Conservation (phyloP, 441 rosid species). For the Euphorbia schlechtendalii region DNA sequence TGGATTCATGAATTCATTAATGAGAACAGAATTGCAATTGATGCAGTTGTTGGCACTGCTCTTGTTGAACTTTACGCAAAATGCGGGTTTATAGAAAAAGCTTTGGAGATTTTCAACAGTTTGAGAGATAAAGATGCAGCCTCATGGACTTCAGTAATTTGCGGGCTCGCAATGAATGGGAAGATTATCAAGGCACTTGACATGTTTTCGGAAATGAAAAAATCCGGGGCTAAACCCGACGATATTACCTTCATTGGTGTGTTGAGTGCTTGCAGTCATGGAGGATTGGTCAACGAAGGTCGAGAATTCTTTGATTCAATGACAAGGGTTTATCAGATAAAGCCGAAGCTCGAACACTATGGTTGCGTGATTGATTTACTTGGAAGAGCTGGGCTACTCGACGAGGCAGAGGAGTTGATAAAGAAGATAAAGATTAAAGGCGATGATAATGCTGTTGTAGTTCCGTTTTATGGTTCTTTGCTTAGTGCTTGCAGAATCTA, state of each 20-base stretch:
- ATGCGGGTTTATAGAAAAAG: slow-evolving; percentile 48
- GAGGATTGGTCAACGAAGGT: slow-evolving; percentile 51
- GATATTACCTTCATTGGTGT: slow-evolving; percentile 57
- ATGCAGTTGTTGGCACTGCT: slow-evolving; percentile 48
- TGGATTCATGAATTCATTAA: slow-evolving; percentile 60
- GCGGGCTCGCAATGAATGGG: slow-evolving; percentile 54
- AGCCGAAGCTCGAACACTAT: slow-evolving; percentile 54
- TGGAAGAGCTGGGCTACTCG: slow-evolving; percentile 53
- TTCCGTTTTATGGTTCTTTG: slow-evolving; percentile 56
- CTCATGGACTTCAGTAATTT: slow-evolving; percentile 58
- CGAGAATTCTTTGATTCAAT: slow-evolving; percentile 39
- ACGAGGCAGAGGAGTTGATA: slow-evolving; percentile 43
- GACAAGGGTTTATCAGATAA: slow-evolving; percentile 33
- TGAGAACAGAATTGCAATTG: slow-evolving; percentile 31
- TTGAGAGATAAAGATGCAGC: slow-evolving; percentile 43
- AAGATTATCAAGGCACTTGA: slow-evolving; percentile 36
- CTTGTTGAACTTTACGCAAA: slow-evolving; percentile 68
- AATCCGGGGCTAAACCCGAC: slow-evolving; percentile 40
- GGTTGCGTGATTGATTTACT: slow-evolving; percentile 68
- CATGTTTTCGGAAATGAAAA: slow-evolving; percentile 43
- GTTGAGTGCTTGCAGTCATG: slow-evolving; percentile 66
- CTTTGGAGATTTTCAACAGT: slow-evolving; percentile 32
- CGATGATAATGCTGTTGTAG: slow-evolving; percentile 21
- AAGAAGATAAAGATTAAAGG: slow-evolving; percentile 20
- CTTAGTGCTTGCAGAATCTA: slow-evolving; percentile 58